phyloP scores from a whole-genome alignment of 2,329 filamentous ascomycete genomes.

The Fusarium udum region DNA sequence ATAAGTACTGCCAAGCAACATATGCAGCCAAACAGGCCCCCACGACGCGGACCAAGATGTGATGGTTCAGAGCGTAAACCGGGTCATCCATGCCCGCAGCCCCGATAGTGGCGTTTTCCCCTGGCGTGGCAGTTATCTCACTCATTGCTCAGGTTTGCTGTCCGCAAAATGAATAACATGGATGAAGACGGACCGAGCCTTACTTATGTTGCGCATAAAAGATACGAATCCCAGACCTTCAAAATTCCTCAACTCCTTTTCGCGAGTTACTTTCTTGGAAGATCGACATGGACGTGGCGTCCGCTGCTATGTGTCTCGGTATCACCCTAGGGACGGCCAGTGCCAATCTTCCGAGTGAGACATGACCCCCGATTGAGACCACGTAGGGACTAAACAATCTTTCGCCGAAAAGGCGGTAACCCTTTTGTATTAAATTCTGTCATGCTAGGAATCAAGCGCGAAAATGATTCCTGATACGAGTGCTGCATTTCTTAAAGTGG shows the following conservation, averaged over 20 bases:
- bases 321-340: background rate
- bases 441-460: background rate
- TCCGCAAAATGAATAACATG: background rate
- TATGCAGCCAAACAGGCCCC: background rate
- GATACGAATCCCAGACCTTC: too few relatives aligned
- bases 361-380: too few relatives aligned
- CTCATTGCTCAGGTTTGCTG: background rate
- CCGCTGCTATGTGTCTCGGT: background rate
- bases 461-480: background rate
- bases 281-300: background rate
- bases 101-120: background rate
- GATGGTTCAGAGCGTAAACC: background rate
- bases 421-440: too few relatives aligned
- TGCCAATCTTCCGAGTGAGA: background rate
- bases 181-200: background rate
- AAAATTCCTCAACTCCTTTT: background rate
- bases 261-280: background rate
- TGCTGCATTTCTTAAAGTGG: background rate
- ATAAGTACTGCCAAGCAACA: background rate
- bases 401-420: too few relatives aligned
- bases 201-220: background rate
- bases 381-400: too few relatives aligned
- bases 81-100: background rate
- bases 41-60: background rate
- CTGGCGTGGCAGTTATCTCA: background rate